Base-by-base conservation (phyloP, 139 green algal genomes). In the Micromonas commoda region DNA sequence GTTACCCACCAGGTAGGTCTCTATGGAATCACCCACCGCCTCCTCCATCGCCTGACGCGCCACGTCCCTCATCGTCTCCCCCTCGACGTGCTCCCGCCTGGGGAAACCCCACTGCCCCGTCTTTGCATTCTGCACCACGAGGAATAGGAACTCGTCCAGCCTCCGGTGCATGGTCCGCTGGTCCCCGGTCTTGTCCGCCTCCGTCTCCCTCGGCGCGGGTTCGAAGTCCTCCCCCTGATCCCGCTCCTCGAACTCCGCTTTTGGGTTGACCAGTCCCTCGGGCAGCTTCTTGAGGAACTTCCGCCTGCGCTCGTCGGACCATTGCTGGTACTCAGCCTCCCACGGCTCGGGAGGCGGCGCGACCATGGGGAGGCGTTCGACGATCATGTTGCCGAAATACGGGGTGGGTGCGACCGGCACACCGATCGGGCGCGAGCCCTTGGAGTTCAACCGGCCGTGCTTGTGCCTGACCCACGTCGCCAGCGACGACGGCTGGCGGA, bases 321-420 rank as follows among this genome's bases (percentile, higher is more conserved):
- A 75, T 1, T 75, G 37, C 1, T 64, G 0, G 37, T 75, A 75
- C 68, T 75, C 68, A 38, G 24, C 1, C 29, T 75, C 68, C 68
- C 68, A 75, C 37, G n/a, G 37, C 20, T 23, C 21, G 20, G 37
- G 37, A 26, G 31, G 23, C 21, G 68, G 35, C n/a, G 35, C 19
- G 19, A 75, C 34, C 34, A 75, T 28, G 1, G 68, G 68, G 37
- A 75, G 28, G 37, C 68, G 68, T 6, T 75, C 68, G 68, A 75
- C 68, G 68, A 75, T 38, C 68, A 75, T 61, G 2, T 38, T 53
- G 5, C 20, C 68, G 9, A 63, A 61, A 13, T 63, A 26, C 68
- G 66, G 68, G 9, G 16, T 57, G n/a, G n/a, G n/a, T n/a, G n/a
- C n/a, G n/a, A n/a, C n/a, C n/a, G n/a, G n/a, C n/a, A n/a, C n/a